Evolutionary conservation across 2,329 filamentous ascomycete genomes (phyloP).

Genomic region (Fusarium decemcellulare): DNA sequence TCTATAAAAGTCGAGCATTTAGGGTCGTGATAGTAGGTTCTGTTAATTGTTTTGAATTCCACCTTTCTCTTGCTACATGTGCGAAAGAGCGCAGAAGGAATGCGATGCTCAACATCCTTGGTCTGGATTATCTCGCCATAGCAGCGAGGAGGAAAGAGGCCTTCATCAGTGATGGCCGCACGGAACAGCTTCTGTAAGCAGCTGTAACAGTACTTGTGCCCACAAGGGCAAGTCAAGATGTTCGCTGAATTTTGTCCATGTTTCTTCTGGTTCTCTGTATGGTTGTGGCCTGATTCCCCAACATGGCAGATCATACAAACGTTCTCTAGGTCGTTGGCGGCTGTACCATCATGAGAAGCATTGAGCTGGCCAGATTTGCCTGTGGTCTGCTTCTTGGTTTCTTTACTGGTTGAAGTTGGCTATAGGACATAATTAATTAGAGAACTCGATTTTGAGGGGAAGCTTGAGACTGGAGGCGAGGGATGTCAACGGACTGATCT

Average conservation of each 20-base stretch:
- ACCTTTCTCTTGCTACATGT: conserved; percentile 60
- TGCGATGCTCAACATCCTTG: conserved; percentile 48
- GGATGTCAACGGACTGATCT: too few relatives aligned
- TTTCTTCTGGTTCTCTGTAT: neutral
- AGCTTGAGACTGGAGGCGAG: too few relatives aligned
- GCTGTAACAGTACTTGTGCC: conserved; percentile 64
- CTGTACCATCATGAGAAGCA: too few relatives aligned
- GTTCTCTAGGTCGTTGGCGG: too few relatives aligned
- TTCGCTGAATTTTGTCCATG: neutral
- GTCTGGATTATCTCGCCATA: conserved; percentile 60
- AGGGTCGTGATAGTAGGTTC: conserved; percentile 63
- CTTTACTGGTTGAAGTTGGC: too few relatives aligned
- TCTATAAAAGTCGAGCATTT: conserved; percentile 65
- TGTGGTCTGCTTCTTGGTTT: too few relatives aligned
- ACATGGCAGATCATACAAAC: too few relatives aligned
- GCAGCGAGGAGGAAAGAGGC: conserved; percentile 68
- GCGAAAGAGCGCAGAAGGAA: conserved; percentile 52
- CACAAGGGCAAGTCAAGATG: conserved; percentile 47
- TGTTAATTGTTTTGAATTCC: conserved; percentile 63
- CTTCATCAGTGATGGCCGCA: conserved; percentile 60
- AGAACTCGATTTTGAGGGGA: too few relatives aligned
- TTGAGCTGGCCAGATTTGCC: too few relatives aligned
- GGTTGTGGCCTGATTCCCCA: too few relatives aligned
- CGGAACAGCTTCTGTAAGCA: conserved; percentile 62
- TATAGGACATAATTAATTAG: too few relatives aligned